Base-by-base conservation (phyloP, 2,329 filamentous ascomycete genomes). In the Fusarium sp. region DNA sequence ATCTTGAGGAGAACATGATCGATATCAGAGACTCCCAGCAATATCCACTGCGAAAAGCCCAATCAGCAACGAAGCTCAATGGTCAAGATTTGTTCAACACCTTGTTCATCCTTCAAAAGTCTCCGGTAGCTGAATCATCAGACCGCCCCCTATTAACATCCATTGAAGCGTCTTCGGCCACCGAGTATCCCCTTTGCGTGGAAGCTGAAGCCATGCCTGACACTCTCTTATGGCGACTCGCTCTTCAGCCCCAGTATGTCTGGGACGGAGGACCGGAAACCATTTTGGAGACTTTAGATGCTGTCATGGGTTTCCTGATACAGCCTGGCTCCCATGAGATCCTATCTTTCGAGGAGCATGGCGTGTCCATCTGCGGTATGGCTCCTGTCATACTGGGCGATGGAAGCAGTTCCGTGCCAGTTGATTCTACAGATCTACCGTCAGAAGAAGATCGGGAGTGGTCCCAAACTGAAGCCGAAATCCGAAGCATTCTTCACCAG, bases 131-230 rank as follows among this genome's bases (percentile, higher is more conserved):
- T 1, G 56, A 31, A 1, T 52, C 10, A 2, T 37, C 41, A 10
- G 25, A 52, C 0, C 42, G 77, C 3, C 57, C 74, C 1, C 78
- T 95, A 7, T 90, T 93, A 73, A 85, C 84, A 41, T 94, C 93
- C 4, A 80, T 93, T 3, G 84, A 86, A 21, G 89, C 91, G 1
- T 82, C 83, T 7, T 91, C 93, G 0, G 87, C 91, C 27, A 90
- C 95, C 3, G 94, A 97, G 71, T 97, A 95, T 79, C 91, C 93
- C 0, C 82, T 97, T 7, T 96, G 93, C 75, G 87, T 94, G 5
- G 95, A 98, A 81, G 90, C 96, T 79, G 94, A 97, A 78, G 81
- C 88, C 10, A 79, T 87, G 0, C 83, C 81, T 1, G 81, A 87
- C 23, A 76, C 81, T 0, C 78, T 97, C 3, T 69, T 90, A 0